Evolutionary conservation across 495 filamentous ascomycete genomes (phyloP).

Genomic region (Lepraria neglecta): DNA sequence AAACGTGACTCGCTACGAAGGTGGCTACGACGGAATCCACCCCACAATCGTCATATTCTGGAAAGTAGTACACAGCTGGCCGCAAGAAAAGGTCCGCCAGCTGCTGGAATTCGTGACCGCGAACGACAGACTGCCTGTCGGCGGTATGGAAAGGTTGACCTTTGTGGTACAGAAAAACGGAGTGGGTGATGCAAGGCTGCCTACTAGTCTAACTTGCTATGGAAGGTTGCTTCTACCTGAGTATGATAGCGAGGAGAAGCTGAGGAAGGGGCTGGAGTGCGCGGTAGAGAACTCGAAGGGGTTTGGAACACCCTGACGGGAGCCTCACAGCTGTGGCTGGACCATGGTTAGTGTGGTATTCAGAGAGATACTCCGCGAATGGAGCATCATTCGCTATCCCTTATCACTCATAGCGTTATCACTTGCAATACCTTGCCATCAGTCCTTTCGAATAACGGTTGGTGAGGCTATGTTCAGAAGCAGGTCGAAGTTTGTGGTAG

Average conservation of each 20-base stretch:
- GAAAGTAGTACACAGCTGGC: conserved; percentile 52
- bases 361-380: too few relatives aligned
- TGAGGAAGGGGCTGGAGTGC: conserved; percentile 67
- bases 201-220: conserved; percentile 84
- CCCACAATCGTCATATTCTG: conserved; percentile 73
- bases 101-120: conserved; percentile 94
- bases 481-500: too few relatives aligned
- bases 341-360: too few relatives aligned
- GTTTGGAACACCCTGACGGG: conserved; percentile 53
- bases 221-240: conserved; percentile 78
- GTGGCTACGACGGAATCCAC: conserved; percentile 63
- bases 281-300: conserved; percentile 87
- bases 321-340: too few relatives aligned
- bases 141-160: conserved; percentile 67
- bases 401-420: too few relatives aligned
- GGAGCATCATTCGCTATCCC: too few relatives aligned
- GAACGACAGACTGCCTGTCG: conserved; percentile 81
- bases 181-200: conserved; percentile 54
- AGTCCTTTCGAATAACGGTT: too few relatives aligned
- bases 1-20: conserved; percentile 64
- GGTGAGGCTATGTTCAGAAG: too few relatives aligned
- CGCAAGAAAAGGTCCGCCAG: conserved; percentile 56
- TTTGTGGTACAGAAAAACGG: conserved; percentile 82
- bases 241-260: conserved; percentile 60
- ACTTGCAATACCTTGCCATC: too few relatives aligned